phyloP scores from a whole-genome alignment of 176 grass and related monocot species.

The Ampelocalamus luodianensis region DNA sequence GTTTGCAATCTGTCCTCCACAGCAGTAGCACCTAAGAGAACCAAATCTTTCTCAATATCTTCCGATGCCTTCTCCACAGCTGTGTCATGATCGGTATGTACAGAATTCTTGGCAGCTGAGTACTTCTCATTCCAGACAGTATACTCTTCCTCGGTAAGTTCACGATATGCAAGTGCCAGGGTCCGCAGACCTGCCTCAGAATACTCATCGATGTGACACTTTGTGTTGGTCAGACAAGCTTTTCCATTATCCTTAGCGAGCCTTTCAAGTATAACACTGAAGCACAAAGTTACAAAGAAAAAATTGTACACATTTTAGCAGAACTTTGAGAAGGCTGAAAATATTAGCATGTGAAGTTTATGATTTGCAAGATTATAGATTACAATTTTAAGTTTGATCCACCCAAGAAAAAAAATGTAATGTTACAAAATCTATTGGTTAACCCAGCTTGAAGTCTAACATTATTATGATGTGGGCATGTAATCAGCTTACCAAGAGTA shows the following conservation, averaged over 20 bases:
- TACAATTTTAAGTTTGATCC: background rate
- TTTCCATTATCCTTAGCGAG: conserved; percentile 61
- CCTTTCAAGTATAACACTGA: conserved; percentile 88
- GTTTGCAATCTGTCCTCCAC: conserved; percentile 95
- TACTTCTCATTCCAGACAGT: conserved; percentile 65
- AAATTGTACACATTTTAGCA: background rate
- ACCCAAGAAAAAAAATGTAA: background rate
- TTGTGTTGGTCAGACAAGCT: conserved; percentile 59
- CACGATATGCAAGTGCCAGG: conserved; percentile 81
- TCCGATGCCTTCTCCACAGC: conserved; percentile 78
- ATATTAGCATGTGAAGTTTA: conserved; percentile 20
- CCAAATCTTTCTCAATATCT: conserved; percentile 75
- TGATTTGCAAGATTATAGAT: background rate
- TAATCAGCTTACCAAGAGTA: conserved; percentile 7
- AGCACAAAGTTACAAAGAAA: conserved; percentile 12
- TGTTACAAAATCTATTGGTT: conserved; percentile 1
- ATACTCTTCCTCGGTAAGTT: conserved; percentile 78
- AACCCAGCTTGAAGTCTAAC: background rate
- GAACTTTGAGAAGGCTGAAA: background rate
- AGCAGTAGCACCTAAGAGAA: conserved; percentile 92
- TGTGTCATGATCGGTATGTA: conserved; percentile 70
- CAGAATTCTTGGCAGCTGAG: conserved; percentile 72
- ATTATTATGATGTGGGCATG: conserved; percentile 1
- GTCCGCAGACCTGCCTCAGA: conserved; percentile 89
- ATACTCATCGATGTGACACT: conserved; percentile 73